Percentiles rank a stretch among this genome's conserved stretches.
phyloP scores from a whole-genome alignment of 345 rosid species.

The Gossypium ekmanianum region DNA sequence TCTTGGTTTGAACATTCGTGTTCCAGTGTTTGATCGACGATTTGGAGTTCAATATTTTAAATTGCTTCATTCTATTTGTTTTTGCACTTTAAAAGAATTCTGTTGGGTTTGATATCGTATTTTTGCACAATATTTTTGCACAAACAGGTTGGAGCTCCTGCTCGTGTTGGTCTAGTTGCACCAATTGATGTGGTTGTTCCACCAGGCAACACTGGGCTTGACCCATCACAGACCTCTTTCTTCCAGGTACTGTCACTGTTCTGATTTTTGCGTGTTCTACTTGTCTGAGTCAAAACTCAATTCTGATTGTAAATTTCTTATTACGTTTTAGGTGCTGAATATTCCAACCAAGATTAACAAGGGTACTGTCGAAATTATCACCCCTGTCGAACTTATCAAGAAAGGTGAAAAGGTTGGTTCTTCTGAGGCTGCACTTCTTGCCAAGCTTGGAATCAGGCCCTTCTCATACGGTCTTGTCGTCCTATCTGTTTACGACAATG shows the following conservation, averaged over 20 bases:
- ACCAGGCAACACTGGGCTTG: slow-evolving; percentile 96
- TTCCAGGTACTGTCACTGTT: slow-evolving; percentile 54
- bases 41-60: neutral
- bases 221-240: slow-evolving; percentile 95
- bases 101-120: neutral
- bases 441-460: slow-evolving; percentile 90
- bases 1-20: neutral
- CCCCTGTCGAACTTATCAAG: slow-evolving; percentile 90
- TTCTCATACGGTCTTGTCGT: slow-evolving; percentile 89
- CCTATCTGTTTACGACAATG: slow-evolving; percentile 70
- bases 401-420: slow-evolving; percentile 97
- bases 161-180: slow-evolving; percentile 95
- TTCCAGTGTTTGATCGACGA: neutral
- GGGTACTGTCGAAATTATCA: slow-evolving; percentile 95
- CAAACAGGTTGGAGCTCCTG: slow-evolving; percentile 92
- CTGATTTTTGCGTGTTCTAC: neutral
- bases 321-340: slow-evolving; percentile 60
- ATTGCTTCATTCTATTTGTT: neutral
- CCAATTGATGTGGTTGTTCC: slow-evolving; percentile 94
- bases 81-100: neutral
- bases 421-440: slow-evolving; percentile 87
- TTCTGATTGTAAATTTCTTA: neutral
- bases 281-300: neutral
- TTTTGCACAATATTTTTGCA: neutral
- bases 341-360: slow-evolving; percentile 98